phyloP scores from a whole-genome alignment of 1,284 basidiomycete species.

The Trichosporon sp. region DNA sequence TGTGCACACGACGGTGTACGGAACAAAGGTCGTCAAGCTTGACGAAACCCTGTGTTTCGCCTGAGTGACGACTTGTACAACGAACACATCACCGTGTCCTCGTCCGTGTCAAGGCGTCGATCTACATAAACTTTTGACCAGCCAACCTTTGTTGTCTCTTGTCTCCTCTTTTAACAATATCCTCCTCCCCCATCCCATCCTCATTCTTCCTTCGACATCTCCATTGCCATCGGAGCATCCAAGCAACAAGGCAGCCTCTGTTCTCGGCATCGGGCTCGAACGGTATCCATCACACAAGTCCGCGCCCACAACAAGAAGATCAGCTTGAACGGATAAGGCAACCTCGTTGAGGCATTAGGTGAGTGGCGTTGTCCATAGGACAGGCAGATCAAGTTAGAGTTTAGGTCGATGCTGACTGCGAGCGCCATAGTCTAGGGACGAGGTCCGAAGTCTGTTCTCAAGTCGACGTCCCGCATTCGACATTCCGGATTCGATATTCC shows the following conservation, averaged over 20 bases:
- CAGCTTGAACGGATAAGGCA: background rate
- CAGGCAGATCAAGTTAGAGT: background rate
- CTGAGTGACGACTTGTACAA: background rate
- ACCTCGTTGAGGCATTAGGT: background rate
- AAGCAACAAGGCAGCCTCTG: background rate
- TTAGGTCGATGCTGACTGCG: constrained; percentile 13
- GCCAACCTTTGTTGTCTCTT: constrained; percentile 9
- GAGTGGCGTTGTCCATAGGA: constrained; percentile 13
- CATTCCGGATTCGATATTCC: background rate
- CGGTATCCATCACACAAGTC: background rate
- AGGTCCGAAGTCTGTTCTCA: constrained; percentile 10
- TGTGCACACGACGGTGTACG: no score
- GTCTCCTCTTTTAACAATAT: background rate
- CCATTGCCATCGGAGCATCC: background rate
- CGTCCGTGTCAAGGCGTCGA: background rate
- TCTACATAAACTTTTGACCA: constrained; percentile 10
- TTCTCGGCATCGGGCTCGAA: background rate
- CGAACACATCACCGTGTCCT: background rate
- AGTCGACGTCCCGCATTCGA: background rate
- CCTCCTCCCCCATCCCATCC: background rate
- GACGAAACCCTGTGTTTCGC: background rate
- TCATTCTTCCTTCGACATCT: background rate
- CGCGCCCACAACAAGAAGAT: background rate
- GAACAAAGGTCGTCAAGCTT: constrained; percentile 12
- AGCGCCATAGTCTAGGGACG: background rate